Conservation (phyloP, 257 asterid species). For the Cordia subcordata region DNA sequence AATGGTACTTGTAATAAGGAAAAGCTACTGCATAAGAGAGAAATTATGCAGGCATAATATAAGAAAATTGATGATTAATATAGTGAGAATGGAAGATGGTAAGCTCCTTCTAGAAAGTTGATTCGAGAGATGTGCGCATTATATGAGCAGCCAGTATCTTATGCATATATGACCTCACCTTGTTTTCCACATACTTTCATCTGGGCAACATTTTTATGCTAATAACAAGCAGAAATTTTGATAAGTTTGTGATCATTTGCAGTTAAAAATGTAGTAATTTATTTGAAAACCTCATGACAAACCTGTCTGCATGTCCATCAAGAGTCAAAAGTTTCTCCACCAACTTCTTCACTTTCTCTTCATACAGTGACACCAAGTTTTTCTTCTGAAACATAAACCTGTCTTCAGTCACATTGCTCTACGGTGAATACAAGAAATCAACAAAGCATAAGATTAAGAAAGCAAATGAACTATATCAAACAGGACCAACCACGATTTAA, state of each 20-base stretch:
- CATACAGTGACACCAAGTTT: constrained; percentile 54
- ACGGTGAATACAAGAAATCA: constrained; percentile 25
- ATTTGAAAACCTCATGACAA: constrained; percentile 8
- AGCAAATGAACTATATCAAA: constrained; percentile 2
- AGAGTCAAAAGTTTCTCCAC: constrained; percentile 63
- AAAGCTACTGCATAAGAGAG: too few species aligned
- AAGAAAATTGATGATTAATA: too few species aligned
- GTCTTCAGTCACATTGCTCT: constrained; percentile 39
- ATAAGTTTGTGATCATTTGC: not conserved
- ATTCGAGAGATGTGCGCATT: too few species aligned
- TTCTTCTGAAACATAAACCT: constrained; percentile 76
- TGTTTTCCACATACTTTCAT: too few species aligned
- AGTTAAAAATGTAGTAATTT: not conserved
- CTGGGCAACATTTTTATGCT: too few species aligned
- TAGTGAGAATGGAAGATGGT: too few species aligned
- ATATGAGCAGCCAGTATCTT: too few species aligned
- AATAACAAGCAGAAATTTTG: too few species aligned
- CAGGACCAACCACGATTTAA: not conserved
- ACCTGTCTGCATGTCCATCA: constrained; percentile 64
- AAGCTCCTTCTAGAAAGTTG: too few species aligned
- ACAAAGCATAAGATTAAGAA: constrained; percentile 7
- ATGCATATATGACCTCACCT: too few species aligned
- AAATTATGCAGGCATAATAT: too few species aligned
- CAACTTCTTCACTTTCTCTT: constrained; percentile 74
- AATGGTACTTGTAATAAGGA: too few species aligned